phyloP scores from a whole-genome alignment of 805 yeast species.

The Ogataea wickerhamii region DNA sequence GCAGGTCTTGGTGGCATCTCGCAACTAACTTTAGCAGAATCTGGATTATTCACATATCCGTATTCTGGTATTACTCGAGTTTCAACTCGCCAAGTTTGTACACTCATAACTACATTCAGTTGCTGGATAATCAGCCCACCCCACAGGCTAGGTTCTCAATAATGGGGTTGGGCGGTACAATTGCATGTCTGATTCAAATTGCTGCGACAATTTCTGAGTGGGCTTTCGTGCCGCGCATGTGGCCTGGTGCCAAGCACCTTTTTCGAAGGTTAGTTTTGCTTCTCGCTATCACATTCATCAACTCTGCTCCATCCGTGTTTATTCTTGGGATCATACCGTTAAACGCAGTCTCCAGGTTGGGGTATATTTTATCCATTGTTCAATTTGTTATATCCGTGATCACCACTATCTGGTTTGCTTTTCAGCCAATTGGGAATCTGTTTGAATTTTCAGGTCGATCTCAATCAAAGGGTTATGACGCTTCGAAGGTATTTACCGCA shows the following conservation, averaged over 20 bases:
- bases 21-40: conserved; percentile 48
- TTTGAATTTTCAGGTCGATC: conserved; percentile 26
- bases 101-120: conserved; percentile 39
- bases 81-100: conserved; percentile 49
- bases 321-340: conserved; percentile 37
- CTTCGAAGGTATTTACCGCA: conserved; percentile 40
- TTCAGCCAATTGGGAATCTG: conserved; percentile 35
- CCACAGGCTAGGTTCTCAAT: conserved; percentile 42
- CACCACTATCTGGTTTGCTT: conserved; percentile 40
- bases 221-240: conserved; percentile 42
- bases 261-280: conserved; percentile 34
- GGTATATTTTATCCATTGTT: conserved; percentile 35
- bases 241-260: conserved; percentile 45
- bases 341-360: conserved; percentile 34
- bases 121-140: conserved; percentile 43
- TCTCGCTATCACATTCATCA: conserved; percentile 30
- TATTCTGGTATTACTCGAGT: conserved; percentile 51
- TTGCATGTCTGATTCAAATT: conserved; percentile 41
- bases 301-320: conserved; percentile 40
- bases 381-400: conserved; percentile 43
- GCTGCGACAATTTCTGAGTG: conserved; percentile 41
- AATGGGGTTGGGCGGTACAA: conserved; percentile 43
- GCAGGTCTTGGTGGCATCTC: conserved; percentile 48
- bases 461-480: conserved; percentile 27
- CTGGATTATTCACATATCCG: conserved; percentile 49